phyloP scores from a whole-genome alignment of 768 basidiomycete species.

The Tylopilus subfusipes region DNA sequence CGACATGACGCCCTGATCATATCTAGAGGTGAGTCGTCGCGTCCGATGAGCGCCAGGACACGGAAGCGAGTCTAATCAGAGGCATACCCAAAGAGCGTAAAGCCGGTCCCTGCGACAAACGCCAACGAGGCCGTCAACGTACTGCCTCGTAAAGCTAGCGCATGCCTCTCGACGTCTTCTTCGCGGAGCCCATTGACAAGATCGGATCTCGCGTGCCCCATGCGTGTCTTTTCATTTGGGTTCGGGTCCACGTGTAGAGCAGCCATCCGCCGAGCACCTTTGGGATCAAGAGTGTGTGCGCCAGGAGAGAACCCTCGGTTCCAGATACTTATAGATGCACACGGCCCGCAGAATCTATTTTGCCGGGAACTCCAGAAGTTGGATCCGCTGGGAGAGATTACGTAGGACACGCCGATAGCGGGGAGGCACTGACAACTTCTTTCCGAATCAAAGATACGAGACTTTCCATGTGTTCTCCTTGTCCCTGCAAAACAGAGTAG shows the following conservation, averaged over 20 bases:
- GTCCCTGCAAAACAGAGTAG: no score
- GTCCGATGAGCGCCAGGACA: conserved; percentile 1
- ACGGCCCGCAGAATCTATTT: conserved; percentile 7
- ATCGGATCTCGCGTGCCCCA: not conserved
- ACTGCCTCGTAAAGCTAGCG: conserved; percentile 31
- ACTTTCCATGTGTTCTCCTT: no score
- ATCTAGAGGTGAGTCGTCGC: conserved; percentile 34
- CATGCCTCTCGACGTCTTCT: conserved; percentile 13
- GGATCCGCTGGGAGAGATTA: no score
- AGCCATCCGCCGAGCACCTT: conserved; percentile 4
- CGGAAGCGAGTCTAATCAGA: no score
- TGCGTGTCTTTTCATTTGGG: conserved; percentile 9
- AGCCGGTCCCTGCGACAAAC: conserved; percentile 56
- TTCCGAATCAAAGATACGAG: no score
- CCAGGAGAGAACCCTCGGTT: not conserved
- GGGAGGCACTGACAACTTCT: no score
- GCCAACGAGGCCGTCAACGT: conserved; percentile 47
- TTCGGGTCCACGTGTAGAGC: not conserved
- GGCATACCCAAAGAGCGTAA: conserved; percentile 57
- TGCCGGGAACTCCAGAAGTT: conserved; percentile 3
- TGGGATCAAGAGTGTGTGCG: not conserved
- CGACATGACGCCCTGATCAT: conserved; percentile 73
- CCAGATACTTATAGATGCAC: conserved; percentile 7
- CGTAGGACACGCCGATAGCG: no score
- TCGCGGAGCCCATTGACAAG: not conserved